These are phyloP conservation scores for Ustilago crameri DNA, from an alignment of 1,284 basidiomycete species.

Conservation along the genomic window DNA sequence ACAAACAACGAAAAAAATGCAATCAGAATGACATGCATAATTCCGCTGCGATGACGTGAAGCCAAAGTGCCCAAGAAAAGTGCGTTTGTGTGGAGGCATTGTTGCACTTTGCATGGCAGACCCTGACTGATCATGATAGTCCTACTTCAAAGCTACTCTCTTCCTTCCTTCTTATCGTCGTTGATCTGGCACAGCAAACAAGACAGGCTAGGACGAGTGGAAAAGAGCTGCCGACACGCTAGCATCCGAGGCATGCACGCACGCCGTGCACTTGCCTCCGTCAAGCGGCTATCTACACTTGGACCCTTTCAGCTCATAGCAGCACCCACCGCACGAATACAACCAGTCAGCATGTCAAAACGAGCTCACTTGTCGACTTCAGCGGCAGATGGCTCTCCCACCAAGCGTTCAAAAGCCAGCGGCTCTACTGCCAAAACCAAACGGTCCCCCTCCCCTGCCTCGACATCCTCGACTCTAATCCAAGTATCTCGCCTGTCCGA, in stretches of 20 bases:
- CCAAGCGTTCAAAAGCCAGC: conserved; percentile 2
- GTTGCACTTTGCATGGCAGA: neutral
- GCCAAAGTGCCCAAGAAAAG: neutral
- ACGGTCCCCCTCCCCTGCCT: neutral
- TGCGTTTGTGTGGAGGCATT: conserved; percentile 4
- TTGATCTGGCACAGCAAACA: too few relatives aligned
- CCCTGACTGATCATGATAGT: conserved; percentile 8
- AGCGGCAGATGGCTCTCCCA: neutral
- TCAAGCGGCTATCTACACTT: neutral
- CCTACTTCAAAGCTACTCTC: neutral
- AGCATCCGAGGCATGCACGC: conserved; percentile 3
- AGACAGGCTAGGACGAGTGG: too few relatives aligned
- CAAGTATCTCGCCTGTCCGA: conserved; percentile 26
- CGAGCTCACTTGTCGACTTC: conserved; percentile 5
- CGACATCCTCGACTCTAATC: conserved; percentile 5
- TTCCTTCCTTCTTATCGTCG: too few relatives aligned
- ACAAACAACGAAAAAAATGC: neutral
- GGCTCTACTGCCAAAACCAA: neutral
- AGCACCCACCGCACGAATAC: neutral
- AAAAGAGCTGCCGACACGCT: neutral
- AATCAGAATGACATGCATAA: too few relatives aligned
- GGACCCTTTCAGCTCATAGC: neutral
- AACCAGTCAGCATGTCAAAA: conserved; percentile 18
- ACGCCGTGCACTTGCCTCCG: neutral
- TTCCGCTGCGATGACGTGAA: conserved; percentile 15